A percentile compares a stretch with the other conserved stretches of the same genome.
These are phyloP conservation scores for Kurtzmaniella cleridarum DNA, from an alignment of 805 yeast genomes.

Conservation along the genomic window DNA sequence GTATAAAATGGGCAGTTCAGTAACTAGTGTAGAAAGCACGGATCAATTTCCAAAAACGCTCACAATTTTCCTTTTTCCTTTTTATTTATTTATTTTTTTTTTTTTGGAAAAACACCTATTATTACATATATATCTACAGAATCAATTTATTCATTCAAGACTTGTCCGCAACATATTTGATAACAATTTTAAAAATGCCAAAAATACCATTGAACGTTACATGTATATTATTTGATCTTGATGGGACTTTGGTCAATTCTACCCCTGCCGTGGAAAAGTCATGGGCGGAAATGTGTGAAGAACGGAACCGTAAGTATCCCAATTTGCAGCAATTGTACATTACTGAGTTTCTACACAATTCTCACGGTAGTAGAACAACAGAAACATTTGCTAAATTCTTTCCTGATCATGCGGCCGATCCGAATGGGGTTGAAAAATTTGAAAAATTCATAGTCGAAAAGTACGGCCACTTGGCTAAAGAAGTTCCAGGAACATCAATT, in stretches of 20 bases:
- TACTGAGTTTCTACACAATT: conserved; percentile 7
- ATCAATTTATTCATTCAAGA: no score
- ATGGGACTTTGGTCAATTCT: conserved; percentile 16
- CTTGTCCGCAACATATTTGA: no score
- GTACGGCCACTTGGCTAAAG: conserved; percentile 13
- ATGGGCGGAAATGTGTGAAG: conserved; percentile 10
- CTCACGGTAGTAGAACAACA: conserved; percentile 14
- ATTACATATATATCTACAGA: no score
- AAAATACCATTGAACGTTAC: no score
- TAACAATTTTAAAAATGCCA: no score
- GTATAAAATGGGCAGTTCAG: no score
- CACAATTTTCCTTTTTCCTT: no score
- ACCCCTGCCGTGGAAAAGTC: conserved; percentile 12
- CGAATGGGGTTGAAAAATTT: conserved; percentile 5
- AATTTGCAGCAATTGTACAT: conserved; percentile 7
- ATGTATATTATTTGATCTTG: conserved; percentile 13
- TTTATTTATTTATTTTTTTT: no score
- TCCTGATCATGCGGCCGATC: conserved; percentile 9
- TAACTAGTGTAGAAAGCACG: no score
- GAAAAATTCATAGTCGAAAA: conserved; percentile 11
- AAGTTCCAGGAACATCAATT: conserved; percentile 9
- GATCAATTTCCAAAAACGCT: no score
- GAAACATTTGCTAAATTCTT: conserved; percentile 11
- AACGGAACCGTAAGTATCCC: conserved; percentile 11
- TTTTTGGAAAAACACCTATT: no score